phyloP scores from a whole-genome alignment of 208 protist genomes.

The Acanthamoeba culbertsoni region DNA sequence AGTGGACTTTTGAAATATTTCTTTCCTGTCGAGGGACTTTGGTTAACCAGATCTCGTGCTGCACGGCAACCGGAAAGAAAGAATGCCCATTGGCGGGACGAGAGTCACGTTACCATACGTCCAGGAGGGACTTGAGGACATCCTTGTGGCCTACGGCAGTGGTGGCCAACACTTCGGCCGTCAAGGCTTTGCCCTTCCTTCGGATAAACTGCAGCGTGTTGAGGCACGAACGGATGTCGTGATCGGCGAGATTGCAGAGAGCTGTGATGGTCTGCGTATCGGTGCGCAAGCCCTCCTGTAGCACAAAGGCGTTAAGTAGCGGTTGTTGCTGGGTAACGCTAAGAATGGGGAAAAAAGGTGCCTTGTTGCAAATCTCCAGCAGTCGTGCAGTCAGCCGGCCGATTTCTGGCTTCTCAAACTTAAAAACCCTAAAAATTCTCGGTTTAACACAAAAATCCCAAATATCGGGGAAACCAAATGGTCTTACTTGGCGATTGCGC shows the following conservation, averaged over 20 bases:
- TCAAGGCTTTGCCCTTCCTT: background rate
- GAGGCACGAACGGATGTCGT: conserved; percentile 55
- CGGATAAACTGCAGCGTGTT: conserved; percentile 54
- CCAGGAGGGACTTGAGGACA: conserved; percentile 32
- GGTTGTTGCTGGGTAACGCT: background rate
- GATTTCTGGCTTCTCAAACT: background rate
- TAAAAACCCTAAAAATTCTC: background rate
- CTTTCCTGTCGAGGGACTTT: background rate
- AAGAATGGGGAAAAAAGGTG: background rate
- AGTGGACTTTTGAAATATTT: background rate
- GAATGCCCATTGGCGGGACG: no score
- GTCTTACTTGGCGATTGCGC: background rate
- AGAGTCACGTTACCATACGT: background rate
- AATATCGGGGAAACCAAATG: background rate
- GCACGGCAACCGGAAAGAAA: no score
- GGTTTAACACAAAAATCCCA: background rate
- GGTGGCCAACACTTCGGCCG: background rate
- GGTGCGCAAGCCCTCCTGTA: background rate
- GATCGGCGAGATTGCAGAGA: conserved; percentile 33
- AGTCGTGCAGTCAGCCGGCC: background rate
- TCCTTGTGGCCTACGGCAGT: conserved; percentile 21
- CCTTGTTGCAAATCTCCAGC: conserved; percentile 26
- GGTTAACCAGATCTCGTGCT: no score
- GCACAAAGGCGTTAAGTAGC: background rate
- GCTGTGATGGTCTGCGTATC: conserved; percentile 24